Evolutionary conservation across 163 green algal genomes (phyloP), one percentile per base, ranked within the genome.

Genomic region (Botryococcus braunii): DNA sequence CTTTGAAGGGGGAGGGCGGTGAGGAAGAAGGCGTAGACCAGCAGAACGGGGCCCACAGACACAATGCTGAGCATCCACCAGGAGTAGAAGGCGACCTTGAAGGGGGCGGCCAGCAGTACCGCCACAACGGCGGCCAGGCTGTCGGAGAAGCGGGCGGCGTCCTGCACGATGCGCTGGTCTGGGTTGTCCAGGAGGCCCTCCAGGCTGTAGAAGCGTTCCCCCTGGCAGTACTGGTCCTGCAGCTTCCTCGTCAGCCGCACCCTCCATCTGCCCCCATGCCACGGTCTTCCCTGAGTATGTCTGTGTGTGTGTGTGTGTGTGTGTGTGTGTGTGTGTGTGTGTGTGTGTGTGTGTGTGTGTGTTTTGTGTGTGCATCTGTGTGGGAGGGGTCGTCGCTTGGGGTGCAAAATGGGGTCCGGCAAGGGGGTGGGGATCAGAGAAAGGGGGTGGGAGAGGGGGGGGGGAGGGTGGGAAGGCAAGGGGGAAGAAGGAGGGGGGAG

Each of bases 91-190:
- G 40, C 25, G 13, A 69, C 46, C 68, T 74, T 66, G 11, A 74
- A 69, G 2, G 69, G 69, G 34, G 61, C 38, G 13, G 69, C 69
- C 5, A 50, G 61, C 29, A 69, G 23, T 2, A 60, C 31, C 5
- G 21, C 31, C 21, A 50, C 39, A 41, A 69, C 37, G 1, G 35
- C 43, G 36, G 35, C 57, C 5, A 71, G 57, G 31, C 17, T 58
- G 21, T 62, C 40, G 34, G 40, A 64, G 57, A 67, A 74, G 1
- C 47, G 36, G 36, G 17, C 65, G 4, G 59, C n/a, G 40, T 78
- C 72, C 11, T 73, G 50, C 3, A 62, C 40, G 21, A 78, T 74
- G 47, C 72, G 68, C 49, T 78, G 72, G 62, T 78, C 72, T 32
- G 72, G 66, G 52, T 78, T 78, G 72, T 78, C 72, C 34, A 32